Percentiles rank a stretch among this genome's conserved stretches.
Conservation (phyloP, 106 monocot genomes). For the Dendrobium catenatum region DNA sequence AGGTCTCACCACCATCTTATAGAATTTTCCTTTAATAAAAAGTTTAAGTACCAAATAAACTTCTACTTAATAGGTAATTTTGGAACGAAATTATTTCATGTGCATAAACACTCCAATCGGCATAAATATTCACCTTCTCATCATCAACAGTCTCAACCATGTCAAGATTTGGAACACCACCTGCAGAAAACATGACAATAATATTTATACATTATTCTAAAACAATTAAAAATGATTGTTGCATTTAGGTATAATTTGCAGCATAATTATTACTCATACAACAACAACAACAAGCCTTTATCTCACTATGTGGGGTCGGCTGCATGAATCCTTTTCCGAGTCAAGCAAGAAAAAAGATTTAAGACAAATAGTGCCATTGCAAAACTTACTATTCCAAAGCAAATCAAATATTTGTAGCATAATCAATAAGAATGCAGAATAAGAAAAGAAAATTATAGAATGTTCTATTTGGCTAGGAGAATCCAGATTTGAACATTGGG, state of each 20-base stretch:
- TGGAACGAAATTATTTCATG: background rate
- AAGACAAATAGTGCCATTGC: background rate
- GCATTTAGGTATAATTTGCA: background rate
- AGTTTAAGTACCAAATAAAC: background rate
- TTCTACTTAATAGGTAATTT: background rate
- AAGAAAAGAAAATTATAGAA: background rate
- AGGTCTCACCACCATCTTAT: too few relatives aligned
- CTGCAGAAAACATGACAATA: slow-evolving; percentile 25
- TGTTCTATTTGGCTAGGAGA: too few relatives aligned
- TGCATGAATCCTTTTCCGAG: too few relatives aligned
- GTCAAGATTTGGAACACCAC: slow-evolving; percentile 79
- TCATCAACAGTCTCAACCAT: slow-evolving; percentile 94
- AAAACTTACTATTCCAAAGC: background rate
- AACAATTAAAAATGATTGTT: background rate
- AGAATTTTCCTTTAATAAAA: too few relatives aligned
- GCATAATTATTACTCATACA: background rate
- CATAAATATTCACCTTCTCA: slow-evolving; percentile 59
- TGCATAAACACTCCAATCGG: background rate
- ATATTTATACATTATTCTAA: background rate
- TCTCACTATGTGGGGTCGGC: too few relatives aligned
- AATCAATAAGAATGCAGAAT: background rate
- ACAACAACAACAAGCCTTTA: too few relatives aligned
- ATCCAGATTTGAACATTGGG: too few relatives aligned
- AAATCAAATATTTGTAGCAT: background rate
- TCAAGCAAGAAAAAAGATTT: background rate